These are phyloP conservation scores for Alternaria metachromatica DNA, from an alignment of 2,329 filamentous ascomycete genomes.

Conservation along the genomic window DNA sequence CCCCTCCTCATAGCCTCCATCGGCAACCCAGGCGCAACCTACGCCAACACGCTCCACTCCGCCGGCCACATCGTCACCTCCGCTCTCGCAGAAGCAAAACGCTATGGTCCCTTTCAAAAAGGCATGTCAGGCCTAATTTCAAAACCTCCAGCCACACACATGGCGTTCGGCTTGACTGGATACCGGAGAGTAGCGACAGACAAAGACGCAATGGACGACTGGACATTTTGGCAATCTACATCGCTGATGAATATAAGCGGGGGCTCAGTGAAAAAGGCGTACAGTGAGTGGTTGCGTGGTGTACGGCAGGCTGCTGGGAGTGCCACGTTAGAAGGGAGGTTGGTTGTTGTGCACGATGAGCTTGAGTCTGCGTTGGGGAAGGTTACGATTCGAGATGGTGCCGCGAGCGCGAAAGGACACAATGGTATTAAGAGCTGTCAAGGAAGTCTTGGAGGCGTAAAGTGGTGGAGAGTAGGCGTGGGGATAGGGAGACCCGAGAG, in stretches of 20 bases:
- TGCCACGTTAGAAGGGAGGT: constrained; percentile 47
- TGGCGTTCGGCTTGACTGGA: constrained; percentile 53
- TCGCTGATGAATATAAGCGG: constrained; percentile 87
- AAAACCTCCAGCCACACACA: constrained; percentile 31
- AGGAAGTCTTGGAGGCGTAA: constrained; percentile 38
- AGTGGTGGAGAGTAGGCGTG: constrained; percentile 70
- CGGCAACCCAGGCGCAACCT: constrained; percentile 75
- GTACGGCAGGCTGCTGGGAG: constrained; percentile 11
- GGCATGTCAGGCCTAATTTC: constrained; percentile 41
- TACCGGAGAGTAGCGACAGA: constrained; percentile 18
- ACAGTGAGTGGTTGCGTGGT: constrained; percentile 58
- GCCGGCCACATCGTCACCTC: constrained; percentile 82
- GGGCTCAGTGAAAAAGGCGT: constrained; percentile 70
- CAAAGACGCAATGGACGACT: constrained; percentile 45
- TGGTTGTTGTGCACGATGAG: constrained; percentile 90
- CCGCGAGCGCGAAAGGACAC: constrained; percentile 53
- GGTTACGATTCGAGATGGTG: constrained; percentile 69
- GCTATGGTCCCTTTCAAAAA: constrained; percentile 40
- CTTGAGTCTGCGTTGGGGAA: constrained; percentile 75
- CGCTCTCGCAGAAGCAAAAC: constrained; percentile 28
- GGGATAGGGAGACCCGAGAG: constrained; percentile 85
- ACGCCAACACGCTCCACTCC: constrained; percentile 81
- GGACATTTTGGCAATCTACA: constrained; percentile 76
- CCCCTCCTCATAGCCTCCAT: constrained; percentile 82
- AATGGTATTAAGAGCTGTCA: constrained; percentile 55